Conservation (phyloP, 345 rosid species). For the Citrus glauca region DNA sequence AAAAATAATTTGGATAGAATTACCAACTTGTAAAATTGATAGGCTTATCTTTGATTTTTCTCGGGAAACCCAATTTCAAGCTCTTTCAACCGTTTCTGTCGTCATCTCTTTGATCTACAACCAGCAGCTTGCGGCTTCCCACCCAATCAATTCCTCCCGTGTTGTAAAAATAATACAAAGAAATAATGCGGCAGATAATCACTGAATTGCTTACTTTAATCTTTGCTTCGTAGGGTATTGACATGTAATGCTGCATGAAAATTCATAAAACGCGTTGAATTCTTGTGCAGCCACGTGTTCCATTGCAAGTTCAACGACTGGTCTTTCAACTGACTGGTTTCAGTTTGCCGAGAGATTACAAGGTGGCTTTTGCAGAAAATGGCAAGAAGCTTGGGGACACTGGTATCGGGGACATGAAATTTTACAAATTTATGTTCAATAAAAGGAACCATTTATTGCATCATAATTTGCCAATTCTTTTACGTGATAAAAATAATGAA, state of each 20-base stretch:
- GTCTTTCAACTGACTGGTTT: background rate
- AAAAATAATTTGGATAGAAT: conserved; percentile 1
- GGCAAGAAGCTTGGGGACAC: too few relatives aligned
- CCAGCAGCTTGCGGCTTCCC: background rate
- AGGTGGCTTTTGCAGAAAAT: too few relatives aligned
- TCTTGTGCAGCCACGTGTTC: background rate
- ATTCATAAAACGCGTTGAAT: background rate
- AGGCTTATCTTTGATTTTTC: conserved; percentile 14
- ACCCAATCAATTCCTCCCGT: background rate
- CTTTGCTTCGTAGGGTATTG: background rate
- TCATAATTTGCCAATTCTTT: background rate
- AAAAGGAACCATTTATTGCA: too few relatives aligned
- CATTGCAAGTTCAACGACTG: background rate
- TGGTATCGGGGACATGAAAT: too few relatives aligned
- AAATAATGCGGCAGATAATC: background rate
- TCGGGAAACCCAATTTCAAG: conserved; percentile 17
- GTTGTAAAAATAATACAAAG: background rate
- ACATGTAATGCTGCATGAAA: background rate
- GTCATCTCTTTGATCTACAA: background rate
- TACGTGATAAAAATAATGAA: background rate
- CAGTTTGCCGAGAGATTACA: background rate
- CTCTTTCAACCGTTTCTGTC: background rate
- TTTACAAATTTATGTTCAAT: too few relatives aligned
- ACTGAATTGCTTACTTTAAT: background rate
- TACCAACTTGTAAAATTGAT: conserved; percentile 12